Base-by-base conservation (phyloP, 176 grass and related monocot species). In the Bolboschoenus planiculmis region DNA sequence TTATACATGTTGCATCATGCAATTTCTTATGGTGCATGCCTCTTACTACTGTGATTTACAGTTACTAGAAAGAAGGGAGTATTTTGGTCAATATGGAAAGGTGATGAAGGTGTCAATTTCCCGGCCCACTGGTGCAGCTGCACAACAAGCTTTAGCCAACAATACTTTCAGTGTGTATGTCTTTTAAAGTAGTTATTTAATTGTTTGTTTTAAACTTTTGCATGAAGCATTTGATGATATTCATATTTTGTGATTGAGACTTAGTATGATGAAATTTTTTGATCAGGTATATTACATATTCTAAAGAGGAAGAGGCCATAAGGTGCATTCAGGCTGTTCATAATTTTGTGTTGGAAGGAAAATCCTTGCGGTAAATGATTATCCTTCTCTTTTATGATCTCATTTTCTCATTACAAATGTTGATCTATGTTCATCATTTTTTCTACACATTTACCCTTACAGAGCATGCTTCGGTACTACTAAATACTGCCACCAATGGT, bases 391-490 rank as follows among this genome's bases (percentile, higher is more conserved):
- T 9, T 85, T 81, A 1, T 51, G 68, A 20, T 36, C 33, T 61
- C 26, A 56, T 75, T 27, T 42, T 77, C 46, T 33, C 26, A 53
- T 53, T 53, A 51, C 40, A 51, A 77, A 51, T 53, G 24, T 77
- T 77, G 44, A 53, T 27, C 43, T 76, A 10, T 54, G 46, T 88
- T 85, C 61, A 50, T 34, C n/a, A n/a, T 46, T 53, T 76, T 36
- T 36, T 30, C 73, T 24, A 23, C 46, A 71, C 54, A 30, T 87
- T 53, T 78, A 57, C 20, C 48, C 18, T 92, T 88, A 55, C 86
- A 95, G 93, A 87, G 97, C 92, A 71, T 99, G 97, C 61, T 99
- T 99, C 79, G 97, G 97, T 66, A 99, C 97, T 82, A 99, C 97
- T 50, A 99, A 99, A 83, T 99, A 99, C 80, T 99, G 97, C 75